Evolutionary conservation across 495 filamentous ascomycete species (phyloP), one percentile per base, ranked within the genome.

Genomic region (Bacidia rubella): DNA sequence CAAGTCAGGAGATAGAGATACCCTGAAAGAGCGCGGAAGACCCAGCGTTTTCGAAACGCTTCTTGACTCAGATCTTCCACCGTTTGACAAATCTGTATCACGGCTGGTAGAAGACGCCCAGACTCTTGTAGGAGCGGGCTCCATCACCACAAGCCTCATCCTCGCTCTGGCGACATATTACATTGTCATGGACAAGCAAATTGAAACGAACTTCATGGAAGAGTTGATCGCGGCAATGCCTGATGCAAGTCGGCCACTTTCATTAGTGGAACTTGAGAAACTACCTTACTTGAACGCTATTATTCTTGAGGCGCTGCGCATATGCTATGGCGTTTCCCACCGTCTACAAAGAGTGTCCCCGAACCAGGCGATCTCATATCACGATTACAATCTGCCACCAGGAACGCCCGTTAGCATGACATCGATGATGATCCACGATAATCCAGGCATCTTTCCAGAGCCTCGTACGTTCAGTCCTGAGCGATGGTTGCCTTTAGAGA

Each of bases 401-500:
- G 62, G 69, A 54, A 68, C 63, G 2, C 55, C 63, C 10, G 54
- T 73, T 19, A 63, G 67, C 48, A 70, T 69, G 64, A 62, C 60
- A 7, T 26, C 42, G 1, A 17, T 53, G 26, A 35, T 59, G 19
- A 49, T 63, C 39, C 58, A 60, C 38, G 20, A 38, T 15, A 45
- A 54, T 23, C 39, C 39, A 19, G 1, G 7, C 1, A 57, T 57
- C 29, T 64, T 63, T 25, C 48, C 45, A 4, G 22, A 55, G 11
- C 54, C 62, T 2, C 15, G 38, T 1, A 11, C n/a, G 3, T 63
- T 63, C 47, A 39, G 22, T 1, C 61, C 62, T 0, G 61, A 63
- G 42, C 26, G 61, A 12, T 63, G 61, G 61, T 10, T 60, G 24
- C 57, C 55, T 10, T 42, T 57, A n/a, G 64, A 70, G 43, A 54